Percentiles rank a stretch among this genome's conserved stretches.
phyloP scores from a whole-genome alignment of 345 rosid species.

The Brassica cretica region DNA sequence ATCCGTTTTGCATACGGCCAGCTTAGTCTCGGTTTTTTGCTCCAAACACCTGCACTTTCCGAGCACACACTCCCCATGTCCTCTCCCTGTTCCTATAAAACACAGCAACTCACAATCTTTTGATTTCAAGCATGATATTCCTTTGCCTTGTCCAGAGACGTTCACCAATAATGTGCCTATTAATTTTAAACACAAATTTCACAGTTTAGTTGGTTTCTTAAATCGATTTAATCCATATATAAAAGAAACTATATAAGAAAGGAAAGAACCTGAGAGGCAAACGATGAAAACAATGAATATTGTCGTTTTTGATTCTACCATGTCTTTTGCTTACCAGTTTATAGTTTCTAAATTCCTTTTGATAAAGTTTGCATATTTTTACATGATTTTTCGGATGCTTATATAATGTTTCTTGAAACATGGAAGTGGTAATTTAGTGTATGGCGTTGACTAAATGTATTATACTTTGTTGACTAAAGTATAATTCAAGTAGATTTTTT shows the following conservation, averaged over 20 bases:
- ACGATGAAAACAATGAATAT: not conserved
- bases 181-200: not conserved
- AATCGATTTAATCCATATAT: not conserved
- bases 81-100: not conserved
- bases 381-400: not conserved
- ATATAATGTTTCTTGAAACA: not conserved
- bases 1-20: not conserved
- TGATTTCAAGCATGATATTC: not conserved
- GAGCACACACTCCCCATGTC: not conserved
- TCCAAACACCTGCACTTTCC: not conserved
- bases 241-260: not conserved
- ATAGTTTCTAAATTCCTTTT: not conserved
- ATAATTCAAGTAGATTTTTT: not conserved
- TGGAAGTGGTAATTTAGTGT: not conserved
- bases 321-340: slow-evolving; percentile 6
- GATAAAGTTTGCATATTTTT: not conserved
- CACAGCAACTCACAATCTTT: not conserved
- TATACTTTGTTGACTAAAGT: not conserved
- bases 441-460: not conserved
- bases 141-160: not conserved
- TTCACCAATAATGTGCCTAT: slow-evolving; percentile 11
- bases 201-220: not conserved
- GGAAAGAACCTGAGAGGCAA: slow-evolving; percentile 1
- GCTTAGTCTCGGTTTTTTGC: not conserved
- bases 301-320: not conserved